phyloP scores from a whole-genome alignment of 2,329 filamentous ascomycete genomes.

The Exophiala oligosperma region DNA sequence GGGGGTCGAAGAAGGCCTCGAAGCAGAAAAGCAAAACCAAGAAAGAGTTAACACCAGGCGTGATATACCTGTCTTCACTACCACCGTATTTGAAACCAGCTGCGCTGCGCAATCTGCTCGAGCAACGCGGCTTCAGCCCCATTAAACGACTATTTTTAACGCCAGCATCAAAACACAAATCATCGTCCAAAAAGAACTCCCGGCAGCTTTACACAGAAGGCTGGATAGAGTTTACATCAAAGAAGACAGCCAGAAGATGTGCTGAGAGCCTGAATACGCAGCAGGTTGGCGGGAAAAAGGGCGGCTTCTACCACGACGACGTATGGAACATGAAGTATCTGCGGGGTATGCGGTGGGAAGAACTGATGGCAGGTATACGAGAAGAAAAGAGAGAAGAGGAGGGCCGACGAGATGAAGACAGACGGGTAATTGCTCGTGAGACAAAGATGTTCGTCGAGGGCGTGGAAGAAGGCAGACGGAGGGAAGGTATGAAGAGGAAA shows the following conservation, averaged over 20 bases:
- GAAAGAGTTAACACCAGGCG: conserved; percentile 32
- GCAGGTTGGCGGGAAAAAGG: conserved; percentile 45
- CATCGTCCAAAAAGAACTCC: conserved; percentile 38
- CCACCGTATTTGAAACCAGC: conserved; percentile 51
- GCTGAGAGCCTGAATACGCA: conserved; percentile 47
- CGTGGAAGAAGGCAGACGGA: conserved; percentile 34
- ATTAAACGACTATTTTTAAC: conserved; percentile 47
- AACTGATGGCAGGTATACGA: conserved; percentile 47
- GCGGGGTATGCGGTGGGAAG: conserved; percentile 43
- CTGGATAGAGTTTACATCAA: conserved; percentile 49
- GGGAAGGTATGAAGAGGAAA: conserved; percentile 47
- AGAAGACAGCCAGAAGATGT: conserved; percentile 45
- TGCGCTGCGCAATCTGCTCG: conserved; percentile 44
- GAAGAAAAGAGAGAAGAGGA: conserved; percentile 44
- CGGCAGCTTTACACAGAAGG: conserved; percentile 46
- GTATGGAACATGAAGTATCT: conserved; percentile 50
- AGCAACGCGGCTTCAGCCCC: conserved; percentile 42
- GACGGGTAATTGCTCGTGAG: conserved; percentile 43
- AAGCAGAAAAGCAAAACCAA: conserved; percentile 41
- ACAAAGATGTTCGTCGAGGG: conserved; percentile 46
- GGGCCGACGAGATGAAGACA: conserved; percentile 42
- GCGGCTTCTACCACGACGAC: conserved; percentile 48
- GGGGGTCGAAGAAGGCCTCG: conserved; percentile 56
- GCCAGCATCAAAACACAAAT: conserved; percentile 35
- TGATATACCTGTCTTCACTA: conserved; percentile 47